phyloP scores from a whole-genome alignment of 1,284 basidiomycete genomes.

The Leccinum fallax region DNA sequence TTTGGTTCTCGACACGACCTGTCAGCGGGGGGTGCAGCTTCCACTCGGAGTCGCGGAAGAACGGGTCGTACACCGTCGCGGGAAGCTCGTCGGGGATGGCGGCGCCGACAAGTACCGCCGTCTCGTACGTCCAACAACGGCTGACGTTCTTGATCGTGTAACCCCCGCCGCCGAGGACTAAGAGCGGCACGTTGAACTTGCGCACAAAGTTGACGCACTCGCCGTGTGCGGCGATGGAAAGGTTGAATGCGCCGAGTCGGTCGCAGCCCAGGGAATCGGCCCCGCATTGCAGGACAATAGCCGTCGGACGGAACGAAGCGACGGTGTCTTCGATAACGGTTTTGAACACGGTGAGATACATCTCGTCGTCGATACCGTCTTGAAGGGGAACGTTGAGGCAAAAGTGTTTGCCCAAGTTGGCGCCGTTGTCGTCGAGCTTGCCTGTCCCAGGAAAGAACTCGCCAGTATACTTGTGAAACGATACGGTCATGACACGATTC shows the following conservation, averaged over 20 bases:
- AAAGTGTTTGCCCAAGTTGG: conserved; percentile 90
- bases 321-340: conserved; percentile 95
- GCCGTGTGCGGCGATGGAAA: conserved; percentile 98
- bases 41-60: conserved; percentile 90
- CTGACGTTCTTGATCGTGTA: conserved; percentile 97
- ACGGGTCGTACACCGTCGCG: conserved; percentile 87
- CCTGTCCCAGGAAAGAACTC: conserved; percentile 99
- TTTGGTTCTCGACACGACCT: conserved; percentile 91
- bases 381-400: conserved; percentile 93
- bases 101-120: conserved; percentile 88
- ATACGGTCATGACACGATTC: conserved; percentile 97
- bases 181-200: conserved; percentile 86
- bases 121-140: conserved; percentile 99
- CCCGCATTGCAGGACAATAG: conserved; percentile 97
- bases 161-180: conserved; percentile 93
- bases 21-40: conserved; percentile 92
- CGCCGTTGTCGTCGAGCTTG: conserved; percentile 89
- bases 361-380: conserved; percentile 97
- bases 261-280: conserved; percentile 97
- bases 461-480: conserved; percentile 98
- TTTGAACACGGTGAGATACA: conserved; percentile 95
- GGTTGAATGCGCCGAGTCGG: conserved; percentile 94
- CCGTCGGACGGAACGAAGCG: conserved; percentile 83
- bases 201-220: conserved; percentile 98
- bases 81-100: conserved; percentile 87